Base-by-base conservation (phyloP, 2,329 filamentous ascomycete genomes). In the Xylaria digitata region DNA sequence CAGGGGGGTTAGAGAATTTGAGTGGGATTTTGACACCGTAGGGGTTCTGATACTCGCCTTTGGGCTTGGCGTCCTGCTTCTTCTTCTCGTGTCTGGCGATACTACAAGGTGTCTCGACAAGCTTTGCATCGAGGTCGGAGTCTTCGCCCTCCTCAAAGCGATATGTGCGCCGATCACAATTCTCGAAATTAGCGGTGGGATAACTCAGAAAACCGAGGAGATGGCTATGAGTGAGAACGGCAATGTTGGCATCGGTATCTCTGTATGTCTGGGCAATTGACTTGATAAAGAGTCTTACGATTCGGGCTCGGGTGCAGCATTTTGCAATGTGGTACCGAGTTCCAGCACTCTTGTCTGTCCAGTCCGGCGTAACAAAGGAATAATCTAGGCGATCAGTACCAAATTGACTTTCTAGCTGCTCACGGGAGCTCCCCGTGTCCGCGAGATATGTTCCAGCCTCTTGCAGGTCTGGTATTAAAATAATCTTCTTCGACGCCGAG, bases 91-190 rank as follows among this genome's bases (percentile, higher is more conserved):
- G 46, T 7, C 46, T 34, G 2, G 46, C 13, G 21, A 52, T n/a
- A 21, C 61, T 58, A 7, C 8, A n/a, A 17, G 52, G 37, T 8
- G 37, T 43, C 40, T 66, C 64, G 8, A n/a, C 6, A 2, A 21
- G 34, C 34, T 13, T 37, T 13, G 37, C 11, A 3, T 15, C 15
- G 37, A 40, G 37, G 11, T 13, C 37, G 5, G 26, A 2, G 26
- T 26, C 26, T 26, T 15, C 9, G 2, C 58, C 46, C 1, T 13
- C n/a, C 2, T 55, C 61, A 9, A 5, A 7, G 0, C 26, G 15
- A 21, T 34, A 67, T 6, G 60, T 45, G 26, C 65, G 60, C 11
- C 11, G 46, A n/a, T 67, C 65, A 3, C 34, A 40, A 7, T 56
- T 52, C 5, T 13, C 3, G 21, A 40, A 60, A 2, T 1, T 1